A percentile compares a stretch with the other conserved stretches of the same genome.
These are phyloP conservation scores for Zangia roseola DNA, from an alignment of 768 basidiomycete genomes.

Conservation along the genomic window DNA sequence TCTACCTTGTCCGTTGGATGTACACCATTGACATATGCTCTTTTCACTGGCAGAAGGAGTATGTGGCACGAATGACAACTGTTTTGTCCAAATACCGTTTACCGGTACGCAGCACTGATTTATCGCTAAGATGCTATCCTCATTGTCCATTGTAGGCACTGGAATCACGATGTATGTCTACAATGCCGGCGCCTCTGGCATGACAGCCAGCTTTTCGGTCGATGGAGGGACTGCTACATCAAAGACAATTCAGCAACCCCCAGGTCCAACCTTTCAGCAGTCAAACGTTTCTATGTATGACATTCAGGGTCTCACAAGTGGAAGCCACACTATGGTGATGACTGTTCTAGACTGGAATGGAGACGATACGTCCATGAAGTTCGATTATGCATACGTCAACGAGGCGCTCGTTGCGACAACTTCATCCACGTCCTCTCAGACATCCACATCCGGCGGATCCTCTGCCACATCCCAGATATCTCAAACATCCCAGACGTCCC, in stretches of 20 bases:
- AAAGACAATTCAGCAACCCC: conserved; percentile 3
- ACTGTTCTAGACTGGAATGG: conserved; percentile 21
- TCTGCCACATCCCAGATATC: background rate
- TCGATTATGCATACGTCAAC: conserved; percentile 27
- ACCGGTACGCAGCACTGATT: conserved; percentile 6
- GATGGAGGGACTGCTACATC: conserved; percentile 9
- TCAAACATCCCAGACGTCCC: too few relatives aligned
- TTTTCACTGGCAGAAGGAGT: conserved; percentile 10
- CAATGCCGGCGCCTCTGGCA: conserved; percentile 19
- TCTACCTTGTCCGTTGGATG: background rate
- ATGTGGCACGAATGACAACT: conserved; percentile 13
- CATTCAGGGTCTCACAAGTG: conserved; percentile 15
- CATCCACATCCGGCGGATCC: background rate
- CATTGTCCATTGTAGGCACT: conserved; percentile 13
- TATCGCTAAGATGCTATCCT: background rate
- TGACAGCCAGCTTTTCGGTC: conserved; percentile 22
- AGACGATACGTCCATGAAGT: conserved; percentile 21
- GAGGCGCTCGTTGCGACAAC: conserved; percentile 17
- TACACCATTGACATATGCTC: background rate
- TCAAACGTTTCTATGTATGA: conserved; percentile 20
- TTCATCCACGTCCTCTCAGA: background rate
- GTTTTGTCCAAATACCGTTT: conserved; percentile 21
- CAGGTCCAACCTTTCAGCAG: conserved; percentile 15
- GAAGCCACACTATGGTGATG: conserved; percentile 22
- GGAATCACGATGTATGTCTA: conserved; percentile 29